Evolutionary conservation across 495 filamentous ascomycete species (phyloP), one percentile per base, ranked within the genome.

Genomic region (Pyrenula aspistea): DNA sequence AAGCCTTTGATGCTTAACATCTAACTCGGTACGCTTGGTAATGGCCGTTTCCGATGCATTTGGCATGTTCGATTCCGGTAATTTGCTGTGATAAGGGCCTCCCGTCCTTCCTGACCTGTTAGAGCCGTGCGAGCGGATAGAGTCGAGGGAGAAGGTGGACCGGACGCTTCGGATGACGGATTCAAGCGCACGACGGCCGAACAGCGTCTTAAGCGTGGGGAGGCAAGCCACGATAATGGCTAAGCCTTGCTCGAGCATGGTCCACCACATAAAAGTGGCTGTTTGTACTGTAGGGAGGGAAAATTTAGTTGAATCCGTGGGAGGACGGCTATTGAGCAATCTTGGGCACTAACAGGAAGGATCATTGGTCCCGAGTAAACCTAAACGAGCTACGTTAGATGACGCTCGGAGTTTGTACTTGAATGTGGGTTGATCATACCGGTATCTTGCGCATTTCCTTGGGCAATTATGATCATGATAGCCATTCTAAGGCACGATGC

Each of bases 221-320:
- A 66, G 55, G 51, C 62, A 62, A 2, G 57, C 63, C 0, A 61
- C 57, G 23, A 66, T 55, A 15, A 65, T 55, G 10, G 60, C 55
- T 10, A 61, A 24, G 15, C 63, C 60, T 21, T 55, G 24, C 36
- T 65, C 63, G 11, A 66, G 31, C 50, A 62, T 65, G 24, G 53
- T 56, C 63, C 63, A 65, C 21, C 58, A 62, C 1, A 62, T 20
- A 47, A 54, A n/a, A 0, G 53, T 22, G 4, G 55, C 56, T 8
- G 56, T 2, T 10, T 20, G 53, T 20, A n/a, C n/a, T n/a, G n/a
- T n/a, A n/a, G n/a, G n/a, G n/a, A n/a, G n/a, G n/a, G n/a, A n/a
- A n/a, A n/a, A n/a, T n/a, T n/a, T n/a, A n/a, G n/a, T n/a, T n/a
- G n/a, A n/a, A n/a, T n/a, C n/a, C n/a, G n/a, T n/a, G n/a, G n/a